Conservation (phyloP, 2,329 filamentous ascomycete species). For the Myriosclerotinia curreyana region DNA sequence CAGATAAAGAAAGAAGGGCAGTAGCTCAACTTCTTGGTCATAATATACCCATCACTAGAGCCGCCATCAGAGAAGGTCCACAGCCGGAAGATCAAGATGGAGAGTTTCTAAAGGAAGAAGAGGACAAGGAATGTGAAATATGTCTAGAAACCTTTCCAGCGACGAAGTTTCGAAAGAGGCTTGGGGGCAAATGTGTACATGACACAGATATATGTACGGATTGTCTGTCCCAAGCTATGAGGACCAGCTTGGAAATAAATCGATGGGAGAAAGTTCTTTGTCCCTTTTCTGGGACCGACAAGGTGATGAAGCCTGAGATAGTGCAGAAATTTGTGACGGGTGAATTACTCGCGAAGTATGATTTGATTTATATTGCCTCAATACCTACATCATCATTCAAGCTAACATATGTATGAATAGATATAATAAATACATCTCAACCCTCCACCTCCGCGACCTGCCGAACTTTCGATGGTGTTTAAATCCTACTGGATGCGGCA, state of each 20-base stretch:
- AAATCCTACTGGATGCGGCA: not conserved
- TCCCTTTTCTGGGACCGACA: not conserved
- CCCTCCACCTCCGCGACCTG: not conserved
- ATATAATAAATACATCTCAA: conserved; percentile 2
- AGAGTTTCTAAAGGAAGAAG: not conserved
- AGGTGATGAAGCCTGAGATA: not conserved
- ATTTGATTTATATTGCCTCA: no score
- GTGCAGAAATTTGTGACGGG: not conserved
- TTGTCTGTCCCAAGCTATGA: not conserved
- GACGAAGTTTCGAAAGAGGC: not conserved
- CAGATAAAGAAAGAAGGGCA: not conserved
- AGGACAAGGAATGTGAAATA: not conserved
- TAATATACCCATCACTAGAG: not conserved
- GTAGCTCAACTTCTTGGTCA: not conserved
- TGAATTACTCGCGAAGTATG: conserved; percentile 3
- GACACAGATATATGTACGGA: not conserved
- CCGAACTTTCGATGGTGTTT: conserved; percentile 12
- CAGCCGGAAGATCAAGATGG: not conserved
- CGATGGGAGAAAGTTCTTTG: not conserved
- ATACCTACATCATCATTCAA: fast-evolving
- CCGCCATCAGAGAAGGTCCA: not conserved
- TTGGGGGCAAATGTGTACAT: not conserved
- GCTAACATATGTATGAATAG: not conserved
- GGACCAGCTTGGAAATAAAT: not conserved
- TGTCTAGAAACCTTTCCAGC: not conserved